A percentile compares a stretch with the other conserved stretches of the same genome.
These are phyloP conservation scores for Mimosa pudica DNA, from an alignment of 306 rosid genomes.

Conservation along the genomic window DNA sequence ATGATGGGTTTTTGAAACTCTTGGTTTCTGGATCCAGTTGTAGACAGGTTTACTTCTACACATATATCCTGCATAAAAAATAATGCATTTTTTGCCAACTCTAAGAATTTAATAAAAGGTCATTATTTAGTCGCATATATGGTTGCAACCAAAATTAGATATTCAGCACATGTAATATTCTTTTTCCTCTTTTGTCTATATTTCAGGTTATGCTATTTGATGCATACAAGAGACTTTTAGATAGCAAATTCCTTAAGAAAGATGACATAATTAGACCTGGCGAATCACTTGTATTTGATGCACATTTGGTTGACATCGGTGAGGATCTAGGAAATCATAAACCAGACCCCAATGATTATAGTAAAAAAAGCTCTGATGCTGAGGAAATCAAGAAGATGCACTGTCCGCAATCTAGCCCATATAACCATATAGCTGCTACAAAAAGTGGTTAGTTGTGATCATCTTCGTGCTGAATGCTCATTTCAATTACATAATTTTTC, in stretches of 20 bases:
- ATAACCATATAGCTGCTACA: constrained; percentile 33
- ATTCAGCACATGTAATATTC: constrained; percentile 22
- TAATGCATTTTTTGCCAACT: background rate
- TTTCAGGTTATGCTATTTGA: constrained; percentile 72
- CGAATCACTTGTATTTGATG: constrained; percentile 62
- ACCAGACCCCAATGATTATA: constrained; percentile 44
- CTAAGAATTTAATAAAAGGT: constrained; percentile 9
- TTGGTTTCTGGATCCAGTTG: constrained; percentile 53
- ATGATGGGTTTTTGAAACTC: constrained; percentile 70
- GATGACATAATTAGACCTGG: constrained; percentile 64
- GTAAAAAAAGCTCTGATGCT: constrained; percentile 30
- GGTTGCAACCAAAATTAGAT: constrained; percentile 26
- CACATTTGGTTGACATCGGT: constrained; percentile 73
- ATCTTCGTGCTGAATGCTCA: background rate
- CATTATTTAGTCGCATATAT: background rate
- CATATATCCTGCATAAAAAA: constrained; percentile 29
- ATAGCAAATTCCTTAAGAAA: constrained; percentile 68
- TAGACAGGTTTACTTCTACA: constrained; percentile 60
- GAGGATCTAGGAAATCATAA: constrained; percentile 53
- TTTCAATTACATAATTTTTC: constrained; percentile 6
- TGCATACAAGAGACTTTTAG: constrained; percentile 56
- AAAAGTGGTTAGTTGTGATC: constrained; percentile 45
- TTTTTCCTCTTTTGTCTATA: constrained; percentile 12
- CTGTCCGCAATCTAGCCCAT: constrained; percentile 40
- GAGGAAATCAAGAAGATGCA: constrained; percentile 40